These are phyloP conservation scores for Hibiscus mutabilis DNA, from an alignment of 345 rosid species.

Conservation along the genomic window DNA sequence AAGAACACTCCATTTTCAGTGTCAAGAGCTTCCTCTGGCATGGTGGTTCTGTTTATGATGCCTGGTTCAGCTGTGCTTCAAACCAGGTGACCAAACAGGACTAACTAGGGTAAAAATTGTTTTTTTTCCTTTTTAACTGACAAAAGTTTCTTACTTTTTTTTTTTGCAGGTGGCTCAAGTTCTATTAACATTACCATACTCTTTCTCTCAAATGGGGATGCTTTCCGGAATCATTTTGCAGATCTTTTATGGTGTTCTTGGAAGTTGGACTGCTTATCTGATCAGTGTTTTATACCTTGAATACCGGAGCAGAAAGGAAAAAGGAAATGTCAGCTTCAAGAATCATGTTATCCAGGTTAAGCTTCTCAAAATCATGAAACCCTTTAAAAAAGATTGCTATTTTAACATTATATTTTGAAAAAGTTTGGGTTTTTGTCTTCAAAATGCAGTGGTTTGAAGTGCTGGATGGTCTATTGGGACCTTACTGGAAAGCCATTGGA, in stretches of 20 bases:
- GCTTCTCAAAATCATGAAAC: slow-evolving; percentile 15
- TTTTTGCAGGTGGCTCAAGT: slow-evolving; percentile 76
- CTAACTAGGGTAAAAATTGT: not conserved
- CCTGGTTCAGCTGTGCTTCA: slow-evolving; percentile 87
- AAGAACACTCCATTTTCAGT: slow-evolving; percentile 21
- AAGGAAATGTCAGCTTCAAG: slow-evolving; percentile 74
- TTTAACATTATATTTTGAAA: not conserved
- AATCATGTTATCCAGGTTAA: slow-evolving; percentile 85
- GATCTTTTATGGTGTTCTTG: slow-evolving; percentile 66
- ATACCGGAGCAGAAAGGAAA: slow-evolving; percentile 68
- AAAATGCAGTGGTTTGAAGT: slow-evolving; percentile 77
- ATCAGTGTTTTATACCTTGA: slow-evolving; percentile 75
- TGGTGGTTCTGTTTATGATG: slow-evolving; percentile 86
- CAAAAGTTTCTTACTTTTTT: not conserved
- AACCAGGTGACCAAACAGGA: slow-evolving; percentile 41
- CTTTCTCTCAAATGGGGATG: slow-evolving; percentile 90
- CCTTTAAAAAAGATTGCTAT: not conserved
- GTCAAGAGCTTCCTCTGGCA: slow-evolving; percentile 65
- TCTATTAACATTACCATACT: slow-evolving; percentile 75
- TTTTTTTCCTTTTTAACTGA: not conserved
- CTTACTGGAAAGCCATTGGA: slow-evolving; percentile 74
- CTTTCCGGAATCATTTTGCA: slow-evolving; percentile 72
- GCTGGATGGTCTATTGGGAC: slow-evolving; percentile 74
- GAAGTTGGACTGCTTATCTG: slow-evolving; percentile 93
- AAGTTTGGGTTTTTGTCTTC: not conserved